Evolutionary conservation across 1,284 basidiomycete genomes (phyloP), one percentile per base, ranked within the genome.

Genomic region (Apiotrichum laibachii): DNA sequence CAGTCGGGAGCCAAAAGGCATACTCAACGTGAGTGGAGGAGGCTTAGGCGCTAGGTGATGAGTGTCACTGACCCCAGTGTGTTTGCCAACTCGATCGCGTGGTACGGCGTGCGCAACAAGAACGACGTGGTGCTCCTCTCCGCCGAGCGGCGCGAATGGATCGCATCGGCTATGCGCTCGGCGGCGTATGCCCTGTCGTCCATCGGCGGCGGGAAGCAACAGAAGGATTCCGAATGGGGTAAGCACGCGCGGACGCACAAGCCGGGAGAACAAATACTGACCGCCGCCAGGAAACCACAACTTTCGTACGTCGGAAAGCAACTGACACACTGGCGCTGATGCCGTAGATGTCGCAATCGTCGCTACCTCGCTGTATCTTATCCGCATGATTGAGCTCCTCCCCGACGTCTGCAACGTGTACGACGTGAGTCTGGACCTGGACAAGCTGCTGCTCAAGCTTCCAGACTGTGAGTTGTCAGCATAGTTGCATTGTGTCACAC

Each of bases 371-470:
- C 61, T 61, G 1, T 63, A 63, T 35, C 61, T 67, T 16, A 65
- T 67, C 49, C 57, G 63, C 7, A 63, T 65, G 56, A 54, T 53
- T 37, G 61, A 61, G 22, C 56, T 67, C 8, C 49, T 63, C 12
- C 66, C 66, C 0, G 48, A 52, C 0, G 61, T 50, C 0, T 53
- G 59, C 50, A 62, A 67, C 44, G 21, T 56, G 9, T 34, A 51
- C 46, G 52, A 61, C 34, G 53, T 63, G 39, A 57, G 56, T 26
- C 54, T 60, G 19, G 56, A 65, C 57, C 59, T 67, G 43, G 63
- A 65, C 52, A 37, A 50, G 22, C 52, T 63, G 4, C 55, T 63
- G 7, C 47, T 59, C 39, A 63, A 63, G 53, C 53, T 63, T 19
- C 61, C 61, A 7, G 50, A 55, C 9, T 48, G 49, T 56, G 21